Conservation (phyloP, 345 rosid genomes). For the Mercurialis annua region DNA sequence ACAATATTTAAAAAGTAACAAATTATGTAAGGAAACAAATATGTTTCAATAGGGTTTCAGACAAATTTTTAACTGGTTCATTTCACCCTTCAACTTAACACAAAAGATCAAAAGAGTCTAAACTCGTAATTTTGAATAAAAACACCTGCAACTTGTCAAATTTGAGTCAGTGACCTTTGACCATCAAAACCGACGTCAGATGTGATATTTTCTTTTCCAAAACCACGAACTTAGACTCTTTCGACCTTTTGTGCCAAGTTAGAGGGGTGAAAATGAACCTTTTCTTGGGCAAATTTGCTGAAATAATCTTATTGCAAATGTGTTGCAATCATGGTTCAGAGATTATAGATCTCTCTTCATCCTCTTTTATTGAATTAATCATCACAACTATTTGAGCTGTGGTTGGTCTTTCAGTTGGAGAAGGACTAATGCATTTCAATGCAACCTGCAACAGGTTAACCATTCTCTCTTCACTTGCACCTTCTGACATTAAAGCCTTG, state of each 20-base stretch:
- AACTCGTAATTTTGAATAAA: too few relatives aligned
- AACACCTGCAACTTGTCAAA: too few relatives aligned
- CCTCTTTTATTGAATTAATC: slow-evolving; percentile 41
- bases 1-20: background rate
- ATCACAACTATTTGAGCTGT: slow-evolving; percentile 31
- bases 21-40: slow-evolving; percentile 9
- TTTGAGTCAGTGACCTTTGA: too few relatives aligned
- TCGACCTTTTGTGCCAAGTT: too few relatives aligned
- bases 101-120: too few relatives aligned
- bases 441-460: slow-evolving; percentile 47
- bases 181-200: too few relatives aligned
- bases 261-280: too few relatives aligned
- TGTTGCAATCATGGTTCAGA: slow-evolving; percentile 21
- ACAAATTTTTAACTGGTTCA: too few relatives aligned
- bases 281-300: background rate
- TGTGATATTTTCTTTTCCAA: too few relatives aligned
- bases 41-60: background rate
- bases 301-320: background rate
- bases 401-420: slow-evolving; percentile 44
- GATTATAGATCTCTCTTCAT: slow-evolving; percentile 42
- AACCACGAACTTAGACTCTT: too few relatives aligned
- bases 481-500: slow-evolving; percentile 36
- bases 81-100: too few relatives aligned
- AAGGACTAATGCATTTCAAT: slow-evolving; percentile 41
- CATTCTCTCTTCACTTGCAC: slow-evolving; percentile 56